Evolutionary conservation across 495 filamentous ascomycete genomes (phyloP), one percentile per base, ranked within the genome.

Genomic region (Xylona heveae): DNA sequence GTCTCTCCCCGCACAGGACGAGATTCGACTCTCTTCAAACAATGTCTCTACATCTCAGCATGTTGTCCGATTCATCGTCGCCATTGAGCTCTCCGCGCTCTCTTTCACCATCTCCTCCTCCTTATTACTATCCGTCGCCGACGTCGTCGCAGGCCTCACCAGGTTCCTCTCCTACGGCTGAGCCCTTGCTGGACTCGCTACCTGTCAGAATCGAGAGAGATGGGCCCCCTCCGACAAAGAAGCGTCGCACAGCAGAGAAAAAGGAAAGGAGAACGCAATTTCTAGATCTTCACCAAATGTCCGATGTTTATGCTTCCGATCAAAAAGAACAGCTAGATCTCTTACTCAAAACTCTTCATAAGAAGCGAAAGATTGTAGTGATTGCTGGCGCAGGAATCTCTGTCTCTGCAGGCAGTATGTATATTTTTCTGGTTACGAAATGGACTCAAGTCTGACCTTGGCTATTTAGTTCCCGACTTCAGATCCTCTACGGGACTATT

Each of bases 381-480:
- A 79, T 97, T 51, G 85, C 85, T 19, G 88, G 88, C 30, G 88
- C 88, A 20, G 88, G 88, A 31, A 95, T 97, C 38, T 95, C 88
- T 22, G 85, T 90, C 9, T 80, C 83, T 28, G 90, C 88, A 40
- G 88, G 88, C 34, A 88, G 83, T 92, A 73, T 43, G 80, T 73
- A 34, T 44, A 35, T 34, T 37, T 38, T 10, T 16, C 28, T 16
- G 37, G 24, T 38, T 12, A 37, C 5, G 19, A 19, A 26, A 15
- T 7, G 8, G 21, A 33, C 38, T 24, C 34, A 25, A 13, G 19
- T 34, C 42, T 44, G 28, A 46, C 28, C 30, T 15, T n/a, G 28
- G 27, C 38, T 35, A 40, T n/a, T n/a, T 46, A 92, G 83, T 97
- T 43, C 90, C 90, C 49, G 88, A 97, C 48, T 97, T 97, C 47